A percentile compares a stretch with the other conserved stretches of the same genome.
These are phyloP conservation scores for Staphylotrichum longicolle DNA, from an alignment of 495 filamentous ascomycete genomes.

Conservation along the genomic window DNA sequence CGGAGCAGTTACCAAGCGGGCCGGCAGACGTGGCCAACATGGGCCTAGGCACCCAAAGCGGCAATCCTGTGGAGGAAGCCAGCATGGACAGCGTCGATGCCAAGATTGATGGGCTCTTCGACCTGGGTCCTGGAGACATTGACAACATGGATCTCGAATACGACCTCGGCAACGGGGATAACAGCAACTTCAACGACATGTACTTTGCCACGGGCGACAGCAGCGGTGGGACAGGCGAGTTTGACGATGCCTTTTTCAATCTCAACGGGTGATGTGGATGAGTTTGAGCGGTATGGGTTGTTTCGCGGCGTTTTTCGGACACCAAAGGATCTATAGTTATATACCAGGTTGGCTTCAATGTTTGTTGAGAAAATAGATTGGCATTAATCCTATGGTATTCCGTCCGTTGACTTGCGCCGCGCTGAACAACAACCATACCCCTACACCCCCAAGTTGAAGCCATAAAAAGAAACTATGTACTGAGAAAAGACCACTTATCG, in stretches of 20 bases:
- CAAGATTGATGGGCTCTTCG: conserved; percentile 43
- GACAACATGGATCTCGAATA: conserved; percentile 40
- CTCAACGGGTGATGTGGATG: conserved; percentile 3
- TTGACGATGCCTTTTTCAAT: conserved; percentile 37
- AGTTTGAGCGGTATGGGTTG: too few relatives aligned
- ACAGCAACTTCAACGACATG: conserved; percentile 46
- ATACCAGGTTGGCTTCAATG: conserved; percentile 3
- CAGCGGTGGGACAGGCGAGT: conserved; percentile 34
- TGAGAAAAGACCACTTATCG: too few relatives aligned
- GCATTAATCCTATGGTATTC: too few relatives aligned
- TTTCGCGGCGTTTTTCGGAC: not conserved
- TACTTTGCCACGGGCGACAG: conserved; percentile 37
- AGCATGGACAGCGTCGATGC: conserved; percentile 30
- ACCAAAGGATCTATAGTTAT: not conserved
- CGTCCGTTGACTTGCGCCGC: too few relatives aligned
- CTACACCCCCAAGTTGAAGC: too few relatives aligned
- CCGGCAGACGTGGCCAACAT: conserved; percentile 24
- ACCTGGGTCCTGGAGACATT: conserved; percentile 31
- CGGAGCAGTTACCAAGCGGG: conserved; percentile 15
- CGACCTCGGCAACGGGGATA: conserved; percentile 36
- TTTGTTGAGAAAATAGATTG: not conserved
- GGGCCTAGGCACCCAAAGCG: conserved; percentile 9
- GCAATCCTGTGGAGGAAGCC: conserved; percentile 10
- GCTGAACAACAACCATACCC: too few relatives aligned
- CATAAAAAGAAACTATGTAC: too few relatives aligned